Percentiles rank a stretch among this genome's conserved stretches.
Evolutionary conservation across 2,329 filamentous ascomycete genomes (phyloP).

Genomic region (Aaosphaeria arxii): DNA sequence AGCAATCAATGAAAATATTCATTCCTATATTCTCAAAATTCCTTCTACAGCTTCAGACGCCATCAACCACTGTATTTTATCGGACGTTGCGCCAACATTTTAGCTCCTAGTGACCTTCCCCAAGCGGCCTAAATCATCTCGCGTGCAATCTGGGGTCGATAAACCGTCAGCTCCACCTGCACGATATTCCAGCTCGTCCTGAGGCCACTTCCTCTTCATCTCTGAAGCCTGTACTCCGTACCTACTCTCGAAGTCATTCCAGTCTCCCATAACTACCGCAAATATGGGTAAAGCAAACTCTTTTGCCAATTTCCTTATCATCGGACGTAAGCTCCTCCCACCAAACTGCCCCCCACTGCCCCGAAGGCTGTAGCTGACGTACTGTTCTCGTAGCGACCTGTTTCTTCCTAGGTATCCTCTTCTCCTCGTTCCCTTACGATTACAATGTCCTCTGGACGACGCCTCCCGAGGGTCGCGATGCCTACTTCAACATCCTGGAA

Average conservation of each 20-base stretch:
- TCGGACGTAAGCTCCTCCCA: constrained; percentile 70
- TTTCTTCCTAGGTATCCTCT: constrained; percentile 98
- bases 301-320: constrained; percentile 95
- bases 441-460: constrained; percentile 82
- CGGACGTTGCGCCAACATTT: no score
- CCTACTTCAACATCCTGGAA: constrained; percentile 83
- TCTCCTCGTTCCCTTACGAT: constrained; percentile 94
- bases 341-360: background rate
- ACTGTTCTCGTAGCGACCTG: constrained; percentile 56
- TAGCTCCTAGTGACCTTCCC: constrained; percentile 19
- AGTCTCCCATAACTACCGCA: background rate
- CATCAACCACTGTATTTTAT: no score
- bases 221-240: no score
- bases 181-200: no score
- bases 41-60: no score
- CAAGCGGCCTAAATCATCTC: constrained; percentile 21
- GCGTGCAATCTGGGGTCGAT: constrained; percentile 12
- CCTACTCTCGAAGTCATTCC: no score
- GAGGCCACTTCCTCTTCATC: no score
- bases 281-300: constrained; percentile 47
- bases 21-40: no score
- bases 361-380: background rate
- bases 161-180: constrained; percentile 10
- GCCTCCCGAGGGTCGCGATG: constrained; percentile 56
- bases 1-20: no score